Base-by-base conservation (phyloP, 2,329 filamentous ascomycete genomes). In the Colletotrichum paranaense region DNA sequence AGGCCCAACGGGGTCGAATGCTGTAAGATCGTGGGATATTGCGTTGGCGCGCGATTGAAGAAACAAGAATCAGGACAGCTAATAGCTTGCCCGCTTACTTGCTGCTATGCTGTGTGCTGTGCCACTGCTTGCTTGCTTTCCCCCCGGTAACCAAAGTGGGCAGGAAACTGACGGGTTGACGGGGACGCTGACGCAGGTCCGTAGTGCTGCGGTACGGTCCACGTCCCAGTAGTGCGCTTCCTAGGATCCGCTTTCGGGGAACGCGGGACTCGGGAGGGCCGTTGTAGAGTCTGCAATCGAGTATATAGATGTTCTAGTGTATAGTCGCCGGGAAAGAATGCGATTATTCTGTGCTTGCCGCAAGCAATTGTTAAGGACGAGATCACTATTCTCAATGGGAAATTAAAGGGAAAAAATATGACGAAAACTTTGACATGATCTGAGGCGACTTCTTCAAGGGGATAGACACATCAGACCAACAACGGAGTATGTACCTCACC, bases 131-230 rank as follows among this genome's bases (percentile, higher is more conserved):
- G 35, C 35, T 60, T 22, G 32, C 26, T 67, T 32, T 22, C 24
- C 38, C 60, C 70, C 67, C 71, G 62, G 71, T 58, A 73, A 73
- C 67, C 71, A 59, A 62, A 64, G 71, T 71, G 67, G 67, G 67
- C 38, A 56, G 49, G 49, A 71, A 42, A 5, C 38, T 42, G 9
- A 42, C 32, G 9, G 16, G 38, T 19, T 42, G 38, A 42, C 38
- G 38, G 38, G 38, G 38, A 42, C 38, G 71, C 67, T 73, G 71
- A 71, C 67, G 67, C 71, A 71, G 71, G 67, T 73, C 71, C 70
- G 38, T 66, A 35, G 14, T 56, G 28, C 35, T n/a, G 32, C 63
- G 35, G 62, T 46, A 19, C 24, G 22, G 46, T 35, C 42, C 53
- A 35, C 32, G 32, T 12, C 32, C 32, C 32, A 35, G 32, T 35